These are phyloP conservation scores for Zalerion maritima DNA, from an alignment of 495 filamentous ascomycete species.

Conservation along the genomic window DNA sequence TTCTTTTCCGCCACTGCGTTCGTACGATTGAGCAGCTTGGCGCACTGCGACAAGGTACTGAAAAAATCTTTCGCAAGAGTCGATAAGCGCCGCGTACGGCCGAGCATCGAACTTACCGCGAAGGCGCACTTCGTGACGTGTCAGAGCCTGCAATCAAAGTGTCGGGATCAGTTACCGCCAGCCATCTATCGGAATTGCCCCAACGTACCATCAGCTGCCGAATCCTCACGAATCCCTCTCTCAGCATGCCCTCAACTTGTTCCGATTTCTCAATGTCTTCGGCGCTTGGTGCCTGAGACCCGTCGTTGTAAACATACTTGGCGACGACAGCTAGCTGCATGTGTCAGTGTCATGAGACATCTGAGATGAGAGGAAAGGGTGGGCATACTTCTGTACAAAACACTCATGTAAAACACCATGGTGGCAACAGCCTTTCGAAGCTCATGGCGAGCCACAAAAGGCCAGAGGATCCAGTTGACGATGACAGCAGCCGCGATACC, in stretches of 20 bases:
- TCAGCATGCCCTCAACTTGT: slow-evolving; percentile 39
- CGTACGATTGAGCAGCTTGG: slow-evolving; percentile 42
- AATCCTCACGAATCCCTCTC: slow-evolving; percentile 44
- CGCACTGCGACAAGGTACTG: slow-evolving; percentile 43
- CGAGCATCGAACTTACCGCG: slow-evolving; percentile 40
- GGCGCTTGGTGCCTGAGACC: slow-evolving; percentile 30
- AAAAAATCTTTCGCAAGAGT: slow-evolving; percentile 39
- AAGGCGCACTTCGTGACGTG: slow-evolving; percentile 42
- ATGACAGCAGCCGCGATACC: slow-evolving; percentile 36
- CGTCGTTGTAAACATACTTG: slow-evolving; percentile 42
- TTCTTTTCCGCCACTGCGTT: slow-evolving; percentile 29
- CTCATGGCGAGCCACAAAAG: slow-evolving; percentile 44
- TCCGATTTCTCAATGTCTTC: slow-evolving; percentile 38
- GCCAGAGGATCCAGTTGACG: slow-evolving; percentile 45
- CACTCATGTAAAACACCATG: slow-evolving; percentile 40
- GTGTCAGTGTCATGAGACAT: slow-evolving; percentile 1
- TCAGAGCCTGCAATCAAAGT: slow-evolving; percentile 22
- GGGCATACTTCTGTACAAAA: slow-evolving; percentile 30
- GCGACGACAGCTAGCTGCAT: slow-evolving; percentile 38
- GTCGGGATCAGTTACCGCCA: neutral
- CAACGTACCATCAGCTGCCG: slow-evolving; percentile 34
- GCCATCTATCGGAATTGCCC: neutral
- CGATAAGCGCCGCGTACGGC: slow-evolving; percentile 40
- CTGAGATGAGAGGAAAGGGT: neutral
- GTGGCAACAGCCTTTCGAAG: slow-evolving; percentile 37